Conservation (phyloP, 257 asterid genomes). For the Euphrasia confusa region DNA sequence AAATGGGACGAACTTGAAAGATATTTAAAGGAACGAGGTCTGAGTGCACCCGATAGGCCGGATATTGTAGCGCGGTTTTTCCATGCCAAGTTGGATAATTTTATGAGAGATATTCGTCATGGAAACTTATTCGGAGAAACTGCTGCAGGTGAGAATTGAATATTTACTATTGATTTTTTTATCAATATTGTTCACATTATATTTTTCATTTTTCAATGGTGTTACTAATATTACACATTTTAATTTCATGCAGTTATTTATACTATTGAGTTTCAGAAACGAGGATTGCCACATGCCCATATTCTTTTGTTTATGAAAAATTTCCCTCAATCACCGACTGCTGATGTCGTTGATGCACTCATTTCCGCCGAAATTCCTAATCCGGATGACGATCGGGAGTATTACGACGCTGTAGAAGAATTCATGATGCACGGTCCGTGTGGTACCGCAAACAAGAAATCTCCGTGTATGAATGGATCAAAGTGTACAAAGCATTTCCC, state of each 20-base stretch:
- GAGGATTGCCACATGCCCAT: slow-evolving; percentile 12
- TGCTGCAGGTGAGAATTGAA: too few relatives aligned
- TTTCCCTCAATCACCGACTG: background rate
- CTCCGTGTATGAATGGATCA: background rate
- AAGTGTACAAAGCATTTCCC: background rate
- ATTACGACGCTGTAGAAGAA: background rate
- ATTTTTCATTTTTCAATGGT: too few relatives aligned
- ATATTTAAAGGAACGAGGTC: too few relatives aligned
- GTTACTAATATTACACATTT: background rate
- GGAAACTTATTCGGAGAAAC: too few relatives aligned
- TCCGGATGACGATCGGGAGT: background rate
- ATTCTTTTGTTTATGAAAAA: background rate
- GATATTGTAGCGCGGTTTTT: background rate
- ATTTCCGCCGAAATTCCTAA: slow-evolving; percentile 3
- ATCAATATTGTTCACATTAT: too few relatives aligned
- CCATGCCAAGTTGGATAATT: too few relatives aligned
- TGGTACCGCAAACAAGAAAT: background rate
- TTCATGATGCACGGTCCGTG: slow-evolving; percentile 16
- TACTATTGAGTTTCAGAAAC: slow-evolving; percentile 11
- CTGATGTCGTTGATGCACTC: background rate
- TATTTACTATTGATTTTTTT: too few relatives aligned
- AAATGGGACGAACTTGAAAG: background rate
- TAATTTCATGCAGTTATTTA: background rate
- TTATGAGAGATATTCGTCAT: too few relatives aligned
- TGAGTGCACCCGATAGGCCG: too few relatives aligned